A percentile compares a stretch with the other conserved stretches of the same genome.
These are phyloP conservation scores for Chlorophyllum brunneum DNA, from an alignment of 768 basidiomycete genomes.

Conservation along the genomic window DNA sequence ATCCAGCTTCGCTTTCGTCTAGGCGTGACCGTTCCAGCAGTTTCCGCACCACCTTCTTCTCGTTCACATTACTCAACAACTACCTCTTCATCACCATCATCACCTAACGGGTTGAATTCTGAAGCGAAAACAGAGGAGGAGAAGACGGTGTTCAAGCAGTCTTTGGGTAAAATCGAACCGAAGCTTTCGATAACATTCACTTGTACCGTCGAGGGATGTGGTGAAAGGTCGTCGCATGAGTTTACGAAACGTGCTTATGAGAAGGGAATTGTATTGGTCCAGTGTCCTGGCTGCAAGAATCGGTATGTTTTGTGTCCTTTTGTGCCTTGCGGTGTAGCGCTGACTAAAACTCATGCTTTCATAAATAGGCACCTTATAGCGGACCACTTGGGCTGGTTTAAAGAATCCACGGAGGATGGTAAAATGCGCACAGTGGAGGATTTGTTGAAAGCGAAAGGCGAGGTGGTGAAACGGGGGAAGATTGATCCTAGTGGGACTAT, in stretches of 20 bases:
- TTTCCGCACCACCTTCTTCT: constrained; percentile 13
- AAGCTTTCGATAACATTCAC: constrained; percentile 79
- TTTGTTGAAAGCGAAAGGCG: constrained; percentile 72
- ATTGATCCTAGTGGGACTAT: constrained; percentile 48
- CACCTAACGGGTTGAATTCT: neutral
- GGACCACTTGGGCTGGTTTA: constrained; percentile 91
- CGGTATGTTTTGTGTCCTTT: constrained; percentile 39
- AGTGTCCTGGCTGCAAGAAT: constrained; percentile 89
- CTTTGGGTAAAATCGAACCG: constrained; percentile 37
- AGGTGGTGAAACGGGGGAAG: constrained; percentile 57
- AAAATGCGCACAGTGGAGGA: constrained; percentile 80
- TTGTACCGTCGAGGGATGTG: constrained; percentile 74
- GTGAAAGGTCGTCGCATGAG: constrained; percentile 77
- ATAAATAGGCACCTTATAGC: constrained; percentile 73
- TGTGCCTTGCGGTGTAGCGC: neutral
- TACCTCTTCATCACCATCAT: neutral
- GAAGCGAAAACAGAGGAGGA: neutral
- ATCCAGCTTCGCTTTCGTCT: constrained; percentile 33
- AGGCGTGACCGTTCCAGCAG: constrained; percentile 16
- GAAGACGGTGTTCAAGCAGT: neutral
- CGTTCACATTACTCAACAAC: constrained; percentile 13
- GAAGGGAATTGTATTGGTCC: constrained; percentile 83
- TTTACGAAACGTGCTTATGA: constrained; percentile 85
- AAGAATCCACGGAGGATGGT: constrained; percentile 72
- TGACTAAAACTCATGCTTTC: neutral